Evolutionary conservation across 345 rosid species (phyloP).

Genomic region (Capsella bursapastoris): DNA sequence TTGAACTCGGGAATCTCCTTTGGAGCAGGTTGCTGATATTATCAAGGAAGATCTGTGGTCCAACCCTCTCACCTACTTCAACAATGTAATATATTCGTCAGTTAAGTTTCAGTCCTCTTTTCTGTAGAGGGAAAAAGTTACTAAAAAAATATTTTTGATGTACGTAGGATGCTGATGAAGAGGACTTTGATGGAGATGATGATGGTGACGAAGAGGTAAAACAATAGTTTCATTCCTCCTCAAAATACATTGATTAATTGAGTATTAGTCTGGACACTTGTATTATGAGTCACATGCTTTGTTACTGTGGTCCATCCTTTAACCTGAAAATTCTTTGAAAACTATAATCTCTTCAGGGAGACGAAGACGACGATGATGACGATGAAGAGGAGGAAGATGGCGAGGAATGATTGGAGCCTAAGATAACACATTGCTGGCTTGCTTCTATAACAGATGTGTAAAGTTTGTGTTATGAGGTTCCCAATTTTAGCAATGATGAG

Average conservation of each 20-base stretch:
- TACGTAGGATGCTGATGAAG: constrained; percentile 76
- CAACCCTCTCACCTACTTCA: constrained; percentile 87
- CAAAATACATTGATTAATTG: not conserved
- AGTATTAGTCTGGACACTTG: not conserved
- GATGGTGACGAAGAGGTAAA: constrained; percentile 73
- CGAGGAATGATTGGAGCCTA: constrained; percentile 39
- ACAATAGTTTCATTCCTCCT: not conserved
- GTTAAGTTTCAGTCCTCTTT: not conserved
- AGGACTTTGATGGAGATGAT: constrained; percentile 61
- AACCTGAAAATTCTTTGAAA: not conserved
- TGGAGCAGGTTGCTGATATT: constrained; percentile 81
- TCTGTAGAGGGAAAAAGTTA: not conserved
- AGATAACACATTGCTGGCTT: constrained; percentile 23
- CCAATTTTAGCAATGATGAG: constrained; percentile 35
- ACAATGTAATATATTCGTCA: constrained; percentile 56
- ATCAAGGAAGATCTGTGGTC: constrained; percentile 97
- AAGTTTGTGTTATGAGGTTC: constrained; percentile 43
- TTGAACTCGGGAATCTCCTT: not conserved
- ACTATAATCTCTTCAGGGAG: constrained; percentile 17
- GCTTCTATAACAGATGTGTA: constrained; percentile 40
- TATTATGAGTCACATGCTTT: not conserved
- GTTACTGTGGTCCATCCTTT: not conserved
- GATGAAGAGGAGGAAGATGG: constrained; percentile 39
- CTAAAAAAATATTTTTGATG: not conserved
- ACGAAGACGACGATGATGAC: constrained; percentile 22